Evolutionary conservation across 2,329 filamentous ascomycete species (phyloP), one percentile per base, ranked within the genome.

Genomic region (Aspergillus vadensis): DNA sequence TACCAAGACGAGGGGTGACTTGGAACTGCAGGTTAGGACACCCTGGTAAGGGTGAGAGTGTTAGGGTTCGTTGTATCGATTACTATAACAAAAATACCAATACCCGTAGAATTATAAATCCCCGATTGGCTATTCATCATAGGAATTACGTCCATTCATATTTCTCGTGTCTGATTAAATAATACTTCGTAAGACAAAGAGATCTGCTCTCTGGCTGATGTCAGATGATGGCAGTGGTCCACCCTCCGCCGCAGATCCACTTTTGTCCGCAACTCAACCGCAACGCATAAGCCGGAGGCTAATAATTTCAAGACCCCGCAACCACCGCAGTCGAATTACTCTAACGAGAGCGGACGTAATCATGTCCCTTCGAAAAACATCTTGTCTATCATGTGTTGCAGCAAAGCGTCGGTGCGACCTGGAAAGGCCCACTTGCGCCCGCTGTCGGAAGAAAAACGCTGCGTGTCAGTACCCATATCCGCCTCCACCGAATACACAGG

Each of bases 311-410:
- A 36, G 39, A 43, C 39, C 39, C 39, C n/a, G 39, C 39, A 43
- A 43, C 38, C 19, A 19, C 10, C 32, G 12, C 32, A 43, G n/a
- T 43, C 39, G 19, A 5, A 43, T 43, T 17, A 19, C 15, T 21
- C 17, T 15, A 10, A 4, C n/a, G n/a, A 5, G 9, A 19, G 39
- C 12, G 8, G 17, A 43, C 21, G 3, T 25, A 7, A 17, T 17
- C 9, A 59, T 59, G 57, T 59, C 57, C 15, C 57, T 59, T 17
- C 57, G 57, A 15, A 59, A 55, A 48, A 55, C 21, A 7, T 38
- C 57, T 1, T 59, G 57, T 32, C 21, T 10, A 15, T 55, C 57
- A 38, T 59, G 57, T 12, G 57, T 59, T n/a, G 21, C 30, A 9
- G 51, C 57, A 4, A 59, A 59, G 14, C 50, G 57, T 6, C 51